phyloP scores from a whole-genome alignment of 2,329 filamentous ascomycete genomes.

The Monosporascus sp. region DNA sequence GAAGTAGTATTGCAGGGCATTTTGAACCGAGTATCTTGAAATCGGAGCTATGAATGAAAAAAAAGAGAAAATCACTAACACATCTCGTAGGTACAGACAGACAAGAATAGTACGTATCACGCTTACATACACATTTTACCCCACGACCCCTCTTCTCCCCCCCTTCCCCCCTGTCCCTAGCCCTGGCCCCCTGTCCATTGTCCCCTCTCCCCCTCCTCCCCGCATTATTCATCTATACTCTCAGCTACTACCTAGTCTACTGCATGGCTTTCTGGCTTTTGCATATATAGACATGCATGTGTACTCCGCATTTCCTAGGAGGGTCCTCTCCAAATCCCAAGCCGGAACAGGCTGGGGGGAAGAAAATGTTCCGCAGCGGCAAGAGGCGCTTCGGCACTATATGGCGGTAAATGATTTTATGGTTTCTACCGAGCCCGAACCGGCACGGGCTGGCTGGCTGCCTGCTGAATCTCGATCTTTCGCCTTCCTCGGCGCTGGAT shows the following conservation, averaged over 20 bases:
- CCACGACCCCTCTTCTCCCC: not conserved
- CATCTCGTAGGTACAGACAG: no score
- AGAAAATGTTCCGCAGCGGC: slow-evolving; percentile 8
- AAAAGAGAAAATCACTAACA: no score
- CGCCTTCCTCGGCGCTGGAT: slow-evolving; percentile 6
- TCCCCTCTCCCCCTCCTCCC: not conserved
- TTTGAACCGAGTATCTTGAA: no score
- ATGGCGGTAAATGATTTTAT: slow-evolving; percentile 22
- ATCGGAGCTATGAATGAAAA: no score
- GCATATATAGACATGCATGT: no score
- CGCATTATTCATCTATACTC: not conserved
- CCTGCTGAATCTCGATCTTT: slow-evolving; percentile 15
- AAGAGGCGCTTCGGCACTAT: slow-evolving; percentile 19
- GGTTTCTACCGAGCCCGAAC: not conserved
- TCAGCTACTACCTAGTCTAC: no score
- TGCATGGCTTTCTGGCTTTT: no score
- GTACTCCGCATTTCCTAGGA: no score
- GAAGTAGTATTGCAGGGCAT: no score
- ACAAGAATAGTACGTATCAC: no score
- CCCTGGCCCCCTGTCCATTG: not conserved
- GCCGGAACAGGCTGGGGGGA: slow-evolving; percentile 13
- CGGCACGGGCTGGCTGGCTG: slow-evolving; percentile 11
- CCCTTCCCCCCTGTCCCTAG: not conserved
- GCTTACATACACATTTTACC: not conserved
- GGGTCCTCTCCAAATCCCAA: not conserved